Base-by-base conservation (phyloP, 768 basidiomycete genomes). In the Lentinula aciculospora region DNA sequence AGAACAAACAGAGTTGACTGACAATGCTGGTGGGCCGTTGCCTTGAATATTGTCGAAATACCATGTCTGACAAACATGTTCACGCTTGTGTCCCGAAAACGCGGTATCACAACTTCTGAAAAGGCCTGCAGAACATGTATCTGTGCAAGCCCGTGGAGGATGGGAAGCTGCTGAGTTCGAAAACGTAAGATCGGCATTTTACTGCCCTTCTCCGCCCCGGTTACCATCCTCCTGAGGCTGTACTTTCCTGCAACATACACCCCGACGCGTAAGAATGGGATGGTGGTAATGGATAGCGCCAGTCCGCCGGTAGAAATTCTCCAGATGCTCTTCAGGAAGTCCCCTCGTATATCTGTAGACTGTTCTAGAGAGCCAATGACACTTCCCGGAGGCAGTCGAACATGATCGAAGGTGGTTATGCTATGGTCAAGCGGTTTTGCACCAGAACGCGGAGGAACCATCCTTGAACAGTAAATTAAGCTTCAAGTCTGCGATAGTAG, bases 141-240 rank as follows among this genome's bases (percentile, higher is more conserved):
- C 57, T 73, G 73, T 5, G 76, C 69, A 0, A 74, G 44, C 2
- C 72, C 69, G 3, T 62, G 61, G 8, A 77, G 59, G 27, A 78
- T 68, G 13, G 77, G 77, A 3, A 60, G 62, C 34, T 76, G 67
- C 62, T 78, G 78, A 4, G 78, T 79, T 6, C 69, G 65, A 70
- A 77, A 78, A 0, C 62, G 57, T 6, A 76, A 63, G 61, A 79
- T 72, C 3, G 69, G 66, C 9, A 46, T 59, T 2, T 34, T 44
- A 36, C 31, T 25, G 27, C 45, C 9, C 42, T 64, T 28, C 34
- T 32, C 49, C 23, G 51, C 21, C 10, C 36, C 64, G 17, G 40
- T 55, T 17, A 69, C 62, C 17, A 31, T 60, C 8, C 64, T 54
- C 3, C 60, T 58, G 2, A 40, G 42, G 21, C 61, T 63, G 49